A percentile compares a stretch with the other conserved stretches of the same genome.
Evolutionary conservation across 1,284 basidiomycete species (phyloP).

Genomic region (Fomes fomentarius): DNA sequence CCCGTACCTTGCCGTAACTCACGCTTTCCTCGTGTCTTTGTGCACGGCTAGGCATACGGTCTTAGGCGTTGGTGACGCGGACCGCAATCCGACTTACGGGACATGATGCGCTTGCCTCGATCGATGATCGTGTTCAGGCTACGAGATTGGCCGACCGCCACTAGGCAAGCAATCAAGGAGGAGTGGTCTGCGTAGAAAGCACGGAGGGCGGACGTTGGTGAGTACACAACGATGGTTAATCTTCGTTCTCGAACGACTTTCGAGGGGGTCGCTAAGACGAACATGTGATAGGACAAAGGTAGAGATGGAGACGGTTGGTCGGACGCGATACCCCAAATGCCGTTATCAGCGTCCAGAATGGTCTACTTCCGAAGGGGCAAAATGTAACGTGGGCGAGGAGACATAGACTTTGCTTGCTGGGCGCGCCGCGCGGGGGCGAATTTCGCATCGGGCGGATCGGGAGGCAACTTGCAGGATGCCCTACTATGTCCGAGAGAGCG

Average conservation of each 20-base stretch:
- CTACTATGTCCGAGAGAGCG: not conserved
- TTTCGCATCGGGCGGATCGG: slow-evolving; percentile 15
- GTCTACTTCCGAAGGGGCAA: slow-evolving; percentile 14
- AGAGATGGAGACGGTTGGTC: slow-evolving; percentile 14
- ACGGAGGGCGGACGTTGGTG: not conserved
- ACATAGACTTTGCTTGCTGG: slow-evolving; percentile 9
- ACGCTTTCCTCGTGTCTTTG: slow-evolving; percentile 5
- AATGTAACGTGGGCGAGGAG: slow-evolving; percentile 11
- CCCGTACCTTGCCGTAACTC: not conserved
- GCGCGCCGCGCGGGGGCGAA: not conserved
- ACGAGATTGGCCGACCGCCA: not conserved
- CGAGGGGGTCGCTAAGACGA: not conserved
- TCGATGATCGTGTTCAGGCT: slow-evolving; percentile 1
- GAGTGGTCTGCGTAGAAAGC: not conserved
- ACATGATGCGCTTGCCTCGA: not conserved
- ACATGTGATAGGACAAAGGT: slow-evolving; percentile 7
- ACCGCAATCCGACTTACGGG: not conserved
- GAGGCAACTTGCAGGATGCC: not conserved
- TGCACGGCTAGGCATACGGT: not conserved
- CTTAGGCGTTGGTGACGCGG: not conserved
- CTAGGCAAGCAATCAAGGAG: not conserved
- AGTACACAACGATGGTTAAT: slow-evolving; percentile 3
- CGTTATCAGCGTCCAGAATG: slow-evolving; percentile 17
- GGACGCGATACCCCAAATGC: slow-evolving; percentile 1
- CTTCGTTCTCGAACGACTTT: not conserved